phyloP scores from a whole-genome alignment of 352 stramenopile genomes.

The Phytopythium sindhum region DNA sequence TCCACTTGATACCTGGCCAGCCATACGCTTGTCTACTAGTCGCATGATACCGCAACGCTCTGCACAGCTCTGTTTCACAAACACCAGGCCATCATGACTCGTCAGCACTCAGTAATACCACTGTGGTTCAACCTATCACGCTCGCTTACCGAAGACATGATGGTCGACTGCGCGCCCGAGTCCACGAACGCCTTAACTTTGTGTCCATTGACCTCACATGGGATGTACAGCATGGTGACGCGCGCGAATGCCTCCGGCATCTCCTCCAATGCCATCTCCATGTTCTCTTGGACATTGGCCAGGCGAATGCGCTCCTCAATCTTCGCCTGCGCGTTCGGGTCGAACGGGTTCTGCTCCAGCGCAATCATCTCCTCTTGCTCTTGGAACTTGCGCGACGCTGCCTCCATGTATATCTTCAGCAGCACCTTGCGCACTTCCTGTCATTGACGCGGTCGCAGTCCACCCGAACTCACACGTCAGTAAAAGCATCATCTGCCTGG shows the following conservation, averaged over 20 bases:
- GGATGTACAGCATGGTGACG: conserved; percentile 89
- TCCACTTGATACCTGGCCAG: conserved; percentile 55
- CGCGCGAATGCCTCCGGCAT: conserved; percentile 85
- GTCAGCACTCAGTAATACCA: neutral
- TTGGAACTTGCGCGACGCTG: conserved; percentile 70
- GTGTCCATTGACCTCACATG: conserved; percentile 75
- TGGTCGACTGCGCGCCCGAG: conserved; percentile 87
- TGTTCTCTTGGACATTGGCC: conserved; percentile 86
- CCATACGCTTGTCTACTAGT: conserved; percentile 86
- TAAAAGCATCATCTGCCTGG: neutral
- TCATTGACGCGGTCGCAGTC: neutral
- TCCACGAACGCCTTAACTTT: conserved; percentile 91
- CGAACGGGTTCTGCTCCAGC: conserved; percentile 75
- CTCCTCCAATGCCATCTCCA: conserved; percentile 88
- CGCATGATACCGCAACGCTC: conserved; percentile 90
- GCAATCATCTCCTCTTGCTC: conserved; percentile 70
- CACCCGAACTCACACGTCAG: neutral
- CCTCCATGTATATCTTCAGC: conserved; percentile 85
- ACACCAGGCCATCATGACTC: neutral
- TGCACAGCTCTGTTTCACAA: conserved; percentile 61
- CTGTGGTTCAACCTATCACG: neutral
- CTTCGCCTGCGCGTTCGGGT: conserved; percentile 67
- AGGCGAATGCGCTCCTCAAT: conserved; percentile 84
- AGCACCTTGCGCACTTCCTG: conserved; percentile 82
- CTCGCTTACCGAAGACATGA: conserved; percentile 84